Conservation (phyloP, 2,329 filamentous ascomycete genomes). For the Exophiala phaeomuriformis region DNA sequence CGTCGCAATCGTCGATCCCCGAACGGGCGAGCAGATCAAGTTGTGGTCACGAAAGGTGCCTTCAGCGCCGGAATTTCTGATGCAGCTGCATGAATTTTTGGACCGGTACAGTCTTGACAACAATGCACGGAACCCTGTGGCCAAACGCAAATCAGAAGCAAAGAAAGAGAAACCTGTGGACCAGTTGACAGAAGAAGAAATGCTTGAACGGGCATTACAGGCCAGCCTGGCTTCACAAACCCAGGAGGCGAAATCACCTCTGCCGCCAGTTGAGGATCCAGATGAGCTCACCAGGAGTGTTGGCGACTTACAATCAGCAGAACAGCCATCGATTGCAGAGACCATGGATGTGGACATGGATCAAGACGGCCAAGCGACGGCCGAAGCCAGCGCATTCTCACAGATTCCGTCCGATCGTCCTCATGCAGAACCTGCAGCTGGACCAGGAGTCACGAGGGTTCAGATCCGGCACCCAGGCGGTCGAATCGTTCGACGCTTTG, state of each 20-base stretch:
- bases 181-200: constrained; percentile 92
- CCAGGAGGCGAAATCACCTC: constrained; percentile 12
- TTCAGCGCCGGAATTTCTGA: constrained; percentile 70
- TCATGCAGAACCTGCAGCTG: constrained; percentile 68
- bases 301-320: constrained; percentile 48
- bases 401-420: constrained; percentile 64
- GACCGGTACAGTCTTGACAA: constrained; percentile 86
- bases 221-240: constrained; percentile 66
- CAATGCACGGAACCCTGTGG: constrained; percentile 87
- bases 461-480: constrained; percentile 84
- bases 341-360: constrained; percentile 38
- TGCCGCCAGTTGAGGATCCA: constrained; percentile 59
- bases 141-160: constrained; percentile 64
- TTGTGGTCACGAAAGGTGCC: constrained; percentile 83
- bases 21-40: constrained; percentile 95
- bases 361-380: constrained; percentile 31
- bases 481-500: constrained; percentile 80
- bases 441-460: constrained; percentile 73
- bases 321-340: constrained; percentile 34
- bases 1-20: constrained; percentile 88
- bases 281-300: constrained; percentile 74
- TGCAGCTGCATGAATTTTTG: constrained; percentile 90
- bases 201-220: constrained; percentile 87
- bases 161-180: constrained; percentile 66
- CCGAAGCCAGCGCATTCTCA: constrained; percentile 48